Conservation (phyloP, 257 asterid genomes). For the Petunia secreta region DNA sequence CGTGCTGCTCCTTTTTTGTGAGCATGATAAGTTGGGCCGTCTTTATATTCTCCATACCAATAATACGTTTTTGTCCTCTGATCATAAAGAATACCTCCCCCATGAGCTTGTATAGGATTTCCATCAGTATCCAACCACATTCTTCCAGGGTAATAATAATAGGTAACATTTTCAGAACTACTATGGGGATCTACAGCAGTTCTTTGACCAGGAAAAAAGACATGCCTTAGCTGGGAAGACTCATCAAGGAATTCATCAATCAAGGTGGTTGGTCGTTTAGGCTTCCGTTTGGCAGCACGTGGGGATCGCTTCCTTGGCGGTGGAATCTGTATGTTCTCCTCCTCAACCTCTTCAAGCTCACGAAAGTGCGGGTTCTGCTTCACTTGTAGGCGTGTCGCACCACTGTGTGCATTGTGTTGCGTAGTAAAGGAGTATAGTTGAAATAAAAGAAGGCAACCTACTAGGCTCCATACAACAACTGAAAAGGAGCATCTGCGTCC, state of each 20-base stretch:
- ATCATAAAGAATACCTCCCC: slow-evolving; percentile 93
- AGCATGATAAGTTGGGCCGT: slow-evolving; percentile 96
- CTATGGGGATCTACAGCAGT: slow-evolving; percentile 64
- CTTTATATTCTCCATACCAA: slow-evolving; percentile 99
- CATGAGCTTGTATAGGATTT: slow-evolving; percentile 97
- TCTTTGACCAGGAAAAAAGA: slow-evolving; percentile 70
- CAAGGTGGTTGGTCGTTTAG: slow-evolving; percentile 63
- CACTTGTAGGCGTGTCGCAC: slow-evolving; percentile 30
- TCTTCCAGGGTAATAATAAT: slow-evolving; percentile 76
- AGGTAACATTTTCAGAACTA: slow-evolving; percentile 53
- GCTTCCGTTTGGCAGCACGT: slow-evolving; percentile 89
- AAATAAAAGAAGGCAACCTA: slow-evolving; percentile 67
- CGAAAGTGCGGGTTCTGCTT: slow-evolving; percentile 47
- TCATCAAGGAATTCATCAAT: slow-evolving; percentile 91
- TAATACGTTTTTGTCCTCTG: slow-evolving; percentile 66
- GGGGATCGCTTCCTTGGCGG: slow-evolving; percentile 83
- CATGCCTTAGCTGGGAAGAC: slow-evolving; percentile 77
- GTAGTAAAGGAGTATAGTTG: slow-evolving; percentile 56
- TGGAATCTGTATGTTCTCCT: slow-evolving; percentile 77
- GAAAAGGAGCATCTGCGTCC: slow-evolving; percentile 71
- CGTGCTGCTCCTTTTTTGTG: slow-evolving; percentile 95
- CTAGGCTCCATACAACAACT: slow-evolving; percentile 57
- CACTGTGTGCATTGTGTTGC: slow-evolving; percentile 39
- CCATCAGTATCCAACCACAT: slow-evolving; percentile 96
- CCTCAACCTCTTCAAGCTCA: slow-evolving; percentile 86